Evolutionary conservation across 192 early-diverging fungal genomes (phyloP).

Genomic region (Rhizophlyctis rosea): DNA sequence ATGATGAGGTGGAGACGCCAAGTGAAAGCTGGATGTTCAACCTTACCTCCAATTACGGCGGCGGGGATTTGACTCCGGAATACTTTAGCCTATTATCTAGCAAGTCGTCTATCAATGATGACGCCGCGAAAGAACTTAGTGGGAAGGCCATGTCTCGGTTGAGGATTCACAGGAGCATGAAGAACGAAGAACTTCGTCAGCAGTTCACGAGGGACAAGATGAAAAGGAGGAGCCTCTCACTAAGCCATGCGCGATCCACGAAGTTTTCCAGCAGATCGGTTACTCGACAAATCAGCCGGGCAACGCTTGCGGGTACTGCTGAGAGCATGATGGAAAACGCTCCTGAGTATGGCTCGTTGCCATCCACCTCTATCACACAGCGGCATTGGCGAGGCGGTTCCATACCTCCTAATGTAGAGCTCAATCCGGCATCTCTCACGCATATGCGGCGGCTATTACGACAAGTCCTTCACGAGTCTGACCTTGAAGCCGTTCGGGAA

Average conservation of each 20-base stretch:
- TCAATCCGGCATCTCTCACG: slow-evolving; percentile 61
- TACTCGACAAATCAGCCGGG: slow-evolving; percentile 32
- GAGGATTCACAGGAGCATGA: slow-evolving; percentile 30
- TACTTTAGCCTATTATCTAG: no score
- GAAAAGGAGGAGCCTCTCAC: slow-evolving; percentile 45
- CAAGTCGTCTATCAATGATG: neutral
- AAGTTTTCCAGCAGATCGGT: slow-evolving; percentile 19
- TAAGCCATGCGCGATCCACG: slow-evolving; percentile 37
- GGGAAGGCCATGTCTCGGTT: slow-evolving; percentile 18
- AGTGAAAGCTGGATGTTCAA: neutral
- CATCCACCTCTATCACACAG: slow-evolving; percentile 17
- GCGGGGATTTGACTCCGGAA: no score
- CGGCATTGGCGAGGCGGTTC: slow-evolving; percentile 33
- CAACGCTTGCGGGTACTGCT: slow-evolving; percentile 31
- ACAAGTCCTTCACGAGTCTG: slow-evolving; percentile 68
- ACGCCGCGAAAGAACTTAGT: slow-evolving; percentile 1
- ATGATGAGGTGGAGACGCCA: slow-evolving; percentile 52
- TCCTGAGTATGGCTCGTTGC: slow-evolving; percentile 3
- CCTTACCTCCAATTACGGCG: no score
- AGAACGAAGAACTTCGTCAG: slow-evolving; percentile 48
- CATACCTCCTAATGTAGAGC: slow-evolving; percentile 29
- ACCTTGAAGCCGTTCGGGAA: slow-evolving; percentile 43
- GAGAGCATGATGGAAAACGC: slow-evolving; percentile 31
- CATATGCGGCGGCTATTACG: slow-evolving; percentile 69
- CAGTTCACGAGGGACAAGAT: slow-evolving; percentile 49